Conservation (phyloP, 257 asterid genomes). For the Fraxinus pennsylvanica region DNA sequence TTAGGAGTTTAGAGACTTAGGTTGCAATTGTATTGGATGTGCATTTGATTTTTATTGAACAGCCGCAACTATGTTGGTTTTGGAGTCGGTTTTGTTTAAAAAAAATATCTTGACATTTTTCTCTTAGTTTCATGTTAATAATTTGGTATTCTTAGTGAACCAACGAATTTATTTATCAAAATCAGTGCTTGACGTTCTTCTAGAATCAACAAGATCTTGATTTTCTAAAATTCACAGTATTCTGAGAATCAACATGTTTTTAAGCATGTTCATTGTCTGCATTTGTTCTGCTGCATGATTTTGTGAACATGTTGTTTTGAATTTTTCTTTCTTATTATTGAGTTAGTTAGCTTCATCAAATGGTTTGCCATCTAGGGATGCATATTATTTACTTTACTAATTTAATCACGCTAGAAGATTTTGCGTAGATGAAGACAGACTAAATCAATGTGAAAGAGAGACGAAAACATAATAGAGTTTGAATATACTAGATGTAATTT, state of each 20-base stretch:
- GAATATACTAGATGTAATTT: no score
- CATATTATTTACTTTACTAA: neutral
- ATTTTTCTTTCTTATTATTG: neutral
- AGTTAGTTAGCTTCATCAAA: neutral
- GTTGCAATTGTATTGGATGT: neutral
- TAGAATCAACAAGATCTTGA: neutral
- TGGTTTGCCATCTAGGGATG: neutral
- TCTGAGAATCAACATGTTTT: neutral
- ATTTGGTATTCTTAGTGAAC: neutral
- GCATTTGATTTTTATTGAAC: neutral
- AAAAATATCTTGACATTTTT: neutral
- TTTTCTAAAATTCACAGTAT: neutral
- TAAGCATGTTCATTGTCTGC: neutral
- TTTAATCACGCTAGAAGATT: neutral
- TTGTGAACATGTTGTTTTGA: neutral
- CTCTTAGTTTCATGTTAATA: neutral
- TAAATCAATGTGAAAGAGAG: neutral
- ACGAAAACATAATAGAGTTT: neutral
- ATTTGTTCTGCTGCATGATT: neutral
- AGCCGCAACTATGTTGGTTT: neutral
- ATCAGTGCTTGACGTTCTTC: neutral
- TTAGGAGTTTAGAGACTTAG: neutral
- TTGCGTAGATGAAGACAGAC: neutral
- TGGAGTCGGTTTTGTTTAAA: neutral
- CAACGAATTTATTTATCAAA: neutral